These are phyloP conservation scores for Colletotrichum tabaci DNA, from an alignment of 2,329 filamentous ascomycete species.

Conservation along the genomic window DNA sequence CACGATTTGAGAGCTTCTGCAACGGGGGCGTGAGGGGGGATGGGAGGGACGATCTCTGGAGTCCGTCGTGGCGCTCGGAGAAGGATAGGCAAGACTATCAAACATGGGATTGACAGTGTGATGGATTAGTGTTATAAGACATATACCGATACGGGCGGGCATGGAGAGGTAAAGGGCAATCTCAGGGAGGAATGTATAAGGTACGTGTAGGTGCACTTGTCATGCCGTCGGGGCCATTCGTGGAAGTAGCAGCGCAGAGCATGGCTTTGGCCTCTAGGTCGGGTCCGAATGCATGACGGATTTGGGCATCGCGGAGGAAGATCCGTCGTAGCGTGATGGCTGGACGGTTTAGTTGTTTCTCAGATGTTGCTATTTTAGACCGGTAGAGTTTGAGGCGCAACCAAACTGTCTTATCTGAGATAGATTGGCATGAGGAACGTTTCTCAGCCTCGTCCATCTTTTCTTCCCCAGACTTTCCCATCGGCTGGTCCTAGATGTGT, in stretches of 20 bases:
- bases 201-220: conserved; percentile 16
- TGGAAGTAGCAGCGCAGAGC: conserved; percentile 31
- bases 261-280: conserved; percentile 5
- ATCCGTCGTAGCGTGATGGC: background rate
- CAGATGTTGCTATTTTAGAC: conserved; percentile 24
- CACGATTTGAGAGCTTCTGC: conserved; percentile 17
- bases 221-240: conserved; percentile 28
- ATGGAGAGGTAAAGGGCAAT: conserved; percentile 12
- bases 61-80: conserved; percentile 1
- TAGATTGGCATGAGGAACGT: conserved; percentile 17
- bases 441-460: conserved; percentile 7
- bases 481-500: conserved; percentile 15
- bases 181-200: background rate
- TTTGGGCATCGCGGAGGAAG: conserved; percentile 2
- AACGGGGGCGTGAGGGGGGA: conserved; percentile 4
- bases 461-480: conserved; percentile 27
- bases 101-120: background rate
- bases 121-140: background rate
- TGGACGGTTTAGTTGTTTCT: background rate
- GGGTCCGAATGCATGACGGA: conserved; percentile 24
- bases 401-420: conserved; percentile 3
- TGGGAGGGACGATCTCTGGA: background rate
- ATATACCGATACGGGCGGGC: background rate
- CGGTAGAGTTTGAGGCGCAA: conserved; percentile 21
- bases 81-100: background rate